A percentile compares a stretch with the other conserved stretches of the same genome.
These are phyloP conservation scores for Skeletonema potamos DNA, from an alignment of 108 stramenopile genomes.

Conservation along the genomic window DNA sequence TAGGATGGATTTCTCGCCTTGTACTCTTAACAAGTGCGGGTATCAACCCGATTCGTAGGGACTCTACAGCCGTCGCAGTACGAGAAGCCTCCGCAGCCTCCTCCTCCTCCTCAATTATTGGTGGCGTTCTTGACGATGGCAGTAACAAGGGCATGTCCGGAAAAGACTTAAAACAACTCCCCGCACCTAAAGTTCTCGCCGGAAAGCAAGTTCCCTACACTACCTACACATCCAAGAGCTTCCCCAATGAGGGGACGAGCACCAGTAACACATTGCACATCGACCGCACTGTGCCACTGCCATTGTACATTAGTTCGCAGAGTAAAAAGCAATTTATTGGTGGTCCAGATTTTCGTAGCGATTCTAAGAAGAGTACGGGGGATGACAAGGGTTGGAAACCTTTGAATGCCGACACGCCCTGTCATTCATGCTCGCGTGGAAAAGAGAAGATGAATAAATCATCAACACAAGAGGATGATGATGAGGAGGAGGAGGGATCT, in stretches of 20 bases:
- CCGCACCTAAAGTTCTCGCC: slow-evolving; percentile 35
- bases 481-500: neutral
- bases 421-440: slow-evolving; percentile 23
- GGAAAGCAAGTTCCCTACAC: slow-evolving; percentile 62
- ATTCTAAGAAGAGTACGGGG: neutral
- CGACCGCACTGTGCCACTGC: slow-evolving; percentile 6
- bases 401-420: neutral
- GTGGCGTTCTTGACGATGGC: neutral
- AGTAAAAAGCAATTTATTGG: slow-evolving; percentile 26
- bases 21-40: slow-evolving; percentile 25
- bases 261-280: slow-evolving; percentile 40
- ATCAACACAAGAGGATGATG: neutral
- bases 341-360: slow-evolving; percentile 12
- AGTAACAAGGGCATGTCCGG: slow-evolving; percentile 15
- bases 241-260: slow-evolving; percentile 26
- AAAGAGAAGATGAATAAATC: slow-evolving; percentile 6
- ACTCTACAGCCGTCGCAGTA: neutral
- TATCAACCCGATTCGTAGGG: neutral
- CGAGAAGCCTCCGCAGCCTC: neutral
- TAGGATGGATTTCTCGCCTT: slow-evolving; percentile 55
- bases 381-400: slow-evolving; percentile 4
- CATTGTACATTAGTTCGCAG: neutral
- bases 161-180: slow-evolving; percentile 15
- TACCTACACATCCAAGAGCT: slow-evolving; percentile 63
- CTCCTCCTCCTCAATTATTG: neutral